Conservation (phyloP, 225 moss, liverwort and hornwort species). For the Asterella californica region DNA sequence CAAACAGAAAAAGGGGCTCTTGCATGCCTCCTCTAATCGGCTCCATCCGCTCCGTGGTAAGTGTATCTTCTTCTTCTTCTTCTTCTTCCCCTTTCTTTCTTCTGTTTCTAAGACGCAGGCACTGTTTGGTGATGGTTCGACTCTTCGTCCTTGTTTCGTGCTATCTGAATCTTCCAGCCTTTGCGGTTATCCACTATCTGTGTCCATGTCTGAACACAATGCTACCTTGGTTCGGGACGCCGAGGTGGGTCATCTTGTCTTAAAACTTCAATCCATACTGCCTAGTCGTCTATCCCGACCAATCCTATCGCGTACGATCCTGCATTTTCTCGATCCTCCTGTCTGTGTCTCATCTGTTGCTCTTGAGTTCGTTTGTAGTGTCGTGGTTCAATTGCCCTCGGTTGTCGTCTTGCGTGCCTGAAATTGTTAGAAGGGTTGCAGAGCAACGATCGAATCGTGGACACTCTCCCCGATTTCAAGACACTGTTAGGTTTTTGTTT, state of each 20-base stretch:
- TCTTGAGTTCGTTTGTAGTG: not conserved
- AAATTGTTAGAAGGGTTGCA: not conserved
- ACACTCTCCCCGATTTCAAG: not conserved
- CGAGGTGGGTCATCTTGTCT: not conserved
- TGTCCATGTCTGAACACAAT: not conserved
- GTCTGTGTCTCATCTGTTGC: not conserved
- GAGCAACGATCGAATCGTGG: not conserved
- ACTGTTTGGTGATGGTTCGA: no score
- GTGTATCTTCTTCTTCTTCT: not conserved
- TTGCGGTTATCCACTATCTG: not conserved
- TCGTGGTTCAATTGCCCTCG: not conserved
- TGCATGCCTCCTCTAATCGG: slow-evolving; percentile 4
- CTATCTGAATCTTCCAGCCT: slow-evolving; percentile 5
- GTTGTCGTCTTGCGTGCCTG: not conserved
- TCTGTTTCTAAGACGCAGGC: not conserved
- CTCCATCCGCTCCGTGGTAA: slow-evolving; percentile 5
- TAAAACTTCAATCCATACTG: not conserved
- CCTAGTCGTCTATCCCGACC: no score
- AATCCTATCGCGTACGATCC: not conserved
- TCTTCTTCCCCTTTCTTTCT: not conserved
- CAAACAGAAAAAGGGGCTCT: not conserved
- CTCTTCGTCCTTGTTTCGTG: not conserved
- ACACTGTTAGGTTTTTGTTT: not conserved
- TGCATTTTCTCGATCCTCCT: not conserved
- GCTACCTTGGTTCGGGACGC: not conserved